phyloP scores from a whole-genome alignment of 140 eudicot genomes.

The Stevia rebaudiana region DNA sequence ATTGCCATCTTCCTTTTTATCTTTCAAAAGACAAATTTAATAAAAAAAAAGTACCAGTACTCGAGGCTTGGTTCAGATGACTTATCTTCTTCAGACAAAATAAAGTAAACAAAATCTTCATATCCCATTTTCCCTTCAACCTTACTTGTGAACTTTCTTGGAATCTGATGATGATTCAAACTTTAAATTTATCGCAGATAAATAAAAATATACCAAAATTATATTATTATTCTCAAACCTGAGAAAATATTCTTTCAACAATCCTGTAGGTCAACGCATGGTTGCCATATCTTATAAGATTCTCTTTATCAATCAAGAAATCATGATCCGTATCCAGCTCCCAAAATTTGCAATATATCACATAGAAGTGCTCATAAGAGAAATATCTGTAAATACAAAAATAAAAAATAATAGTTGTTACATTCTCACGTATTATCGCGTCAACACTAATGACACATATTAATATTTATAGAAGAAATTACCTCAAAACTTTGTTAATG shows the following conservation, averaged over 20 bases:
- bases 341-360: constrained; percentile 97
- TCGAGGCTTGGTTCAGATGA: constrained; percentile 92
- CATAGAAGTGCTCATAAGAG: constrained; percentile 93
- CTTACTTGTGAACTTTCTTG: constrained; percentile 84
- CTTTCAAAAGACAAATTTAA: too few species aligned
- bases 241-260: constrained; percentile 92
- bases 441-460: constrained; percentile 1
- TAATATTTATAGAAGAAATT: too few species aligned
- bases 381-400: constrained; percentile 48
- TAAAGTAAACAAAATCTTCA: constrained; percentile 93
- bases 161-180: constrained; percentile 44
- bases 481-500: constrained; percentile 91
- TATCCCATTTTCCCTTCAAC: constrained; percentile 97
- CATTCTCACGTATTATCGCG: background rate
- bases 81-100: constrained; percentile 89
- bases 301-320: constrained; percentile 87
- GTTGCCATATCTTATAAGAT: constrained; percentile 89
- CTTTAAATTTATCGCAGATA: background rate
- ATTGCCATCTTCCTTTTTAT: too few species aligned
- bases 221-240: constrained; percentile 45
- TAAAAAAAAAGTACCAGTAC: constrained; percentile 93
- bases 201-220: background rate
- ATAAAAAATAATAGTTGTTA: background rate
- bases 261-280: constrained; percentile 96
- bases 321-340: constrained; percentile 97